These are phyloP conservation scores for Aspergillus saccharolyticus DNA, from an alignment of 495 filamentous ascomycete species.

Conservation along the genomic window DNA sequence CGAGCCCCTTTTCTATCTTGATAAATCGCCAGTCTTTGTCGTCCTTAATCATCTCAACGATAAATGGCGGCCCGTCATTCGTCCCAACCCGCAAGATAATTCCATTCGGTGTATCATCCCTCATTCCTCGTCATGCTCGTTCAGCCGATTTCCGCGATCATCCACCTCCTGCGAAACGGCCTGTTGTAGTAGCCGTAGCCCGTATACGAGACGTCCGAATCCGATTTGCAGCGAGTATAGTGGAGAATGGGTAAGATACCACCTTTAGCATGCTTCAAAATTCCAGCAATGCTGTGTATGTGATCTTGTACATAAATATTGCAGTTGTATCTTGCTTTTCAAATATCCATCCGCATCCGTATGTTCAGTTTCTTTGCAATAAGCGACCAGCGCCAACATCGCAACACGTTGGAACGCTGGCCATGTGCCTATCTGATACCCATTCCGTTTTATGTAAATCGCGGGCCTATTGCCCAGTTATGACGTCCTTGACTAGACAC, in stretches of 20 bases:
- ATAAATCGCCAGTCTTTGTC: conserved; percentile 29
- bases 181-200: conserved; percentile 10
- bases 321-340: no score
- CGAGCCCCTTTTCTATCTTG: conserved; percentile 22
- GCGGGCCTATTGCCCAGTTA: no score
- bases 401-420: no score
- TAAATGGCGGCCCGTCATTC: conserved; percentile 31
- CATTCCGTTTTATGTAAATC: no score
- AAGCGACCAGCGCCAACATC: no score
- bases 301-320: no score
- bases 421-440: no score
- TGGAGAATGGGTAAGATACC: not conserved
- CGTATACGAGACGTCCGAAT: not conserved
- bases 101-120: conserved; percentile 28
- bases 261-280: no score
- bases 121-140: conserved; percentile 25
- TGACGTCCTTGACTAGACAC: no score
- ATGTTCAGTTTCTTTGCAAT: no score
- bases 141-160: conserved; percentile 17
- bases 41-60: conserved; percentile 33
- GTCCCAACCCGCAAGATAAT: conserved; percentile 34
- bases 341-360: no score
- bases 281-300: no score
- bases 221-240: not conserved
- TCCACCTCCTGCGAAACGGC: not conserved